Percentiles rank a stretch among this genome's conserved stretches.
phyloP scores from a whole-genome alignment of 768 basidiomycete genomes.

The Amanita rubescens region DNA sequence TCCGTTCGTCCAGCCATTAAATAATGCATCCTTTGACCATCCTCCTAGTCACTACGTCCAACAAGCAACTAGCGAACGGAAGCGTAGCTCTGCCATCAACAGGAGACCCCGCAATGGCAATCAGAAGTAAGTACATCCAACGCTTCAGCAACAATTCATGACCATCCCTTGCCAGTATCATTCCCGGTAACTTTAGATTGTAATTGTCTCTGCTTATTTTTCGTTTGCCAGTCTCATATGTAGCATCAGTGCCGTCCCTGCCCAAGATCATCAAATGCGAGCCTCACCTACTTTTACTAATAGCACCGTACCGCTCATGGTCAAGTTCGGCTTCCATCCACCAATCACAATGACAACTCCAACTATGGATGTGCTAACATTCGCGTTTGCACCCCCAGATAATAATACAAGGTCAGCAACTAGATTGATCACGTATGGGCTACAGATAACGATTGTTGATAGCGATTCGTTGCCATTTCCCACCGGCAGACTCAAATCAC shows the following conservation, averaged over 20 bases:
- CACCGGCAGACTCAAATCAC: constrained; percentile 30
- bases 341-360: constrained; percentile 50
- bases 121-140: constrained; percentile 32
- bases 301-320: constrained; percentile 28
- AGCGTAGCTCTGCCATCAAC: constrained; percentile 47
- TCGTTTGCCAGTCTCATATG: constrained; percentile 14
- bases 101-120: constrained; percentile 63
- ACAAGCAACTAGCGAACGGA: constrained; percentile 81
- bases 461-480: constrained; percentile 35
- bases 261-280: constrained; percentile 23
- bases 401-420: constrained; percentile 36
- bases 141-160: neutral
- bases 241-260: constrained; percentile 22
- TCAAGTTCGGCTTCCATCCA: constrained; percentile 44
- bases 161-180: constrained; percentile 2
- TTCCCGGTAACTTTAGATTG: constrained; percentile 17
- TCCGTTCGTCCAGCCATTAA: constrained; percentile 32
- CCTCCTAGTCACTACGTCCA: constrained; percentile 66
- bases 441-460: constrained; percentile 43
- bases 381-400: constrained; percentile 73
- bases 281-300: constrained; percentile 13
- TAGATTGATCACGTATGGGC: constrained; percentile 58
- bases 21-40: constrained; percentile 5
- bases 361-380: constrained; percentile 60
- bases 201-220: constrained; percentile 15